A percentile compares a stretch with the other conserved stretches of the same genome.
These are phyloP conservation scores for Trichothecium sympodiale DNA, from an alignment of 2,329 filamentous ascomycete species.

Conservation along the genomic window DNA sequence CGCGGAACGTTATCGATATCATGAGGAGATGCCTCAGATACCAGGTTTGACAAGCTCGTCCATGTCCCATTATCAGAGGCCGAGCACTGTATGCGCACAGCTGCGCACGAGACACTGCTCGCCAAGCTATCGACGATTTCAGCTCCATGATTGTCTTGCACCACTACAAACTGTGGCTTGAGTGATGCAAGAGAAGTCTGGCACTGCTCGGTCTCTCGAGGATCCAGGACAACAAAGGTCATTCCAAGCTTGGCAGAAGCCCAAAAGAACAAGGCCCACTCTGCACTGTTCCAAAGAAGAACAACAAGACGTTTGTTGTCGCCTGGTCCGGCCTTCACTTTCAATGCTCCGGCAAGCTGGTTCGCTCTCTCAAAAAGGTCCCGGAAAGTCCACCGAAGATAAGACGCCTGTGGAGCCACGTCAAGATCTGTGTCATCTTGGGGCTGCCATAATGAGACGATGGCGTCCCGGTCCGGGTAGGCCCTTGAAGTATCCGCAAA, in stretches of 20 bases:
- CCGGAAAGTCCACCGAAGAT: slow-evolving; percentile 1
- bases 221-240: slow-evolving; percentile 23
- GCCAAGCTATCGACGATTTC: slow-evolving; percentile 9
- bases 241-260: slow-evolving; percentile 20
- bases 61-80: not conserved
- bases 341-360: slow-evolving; percentile 13
- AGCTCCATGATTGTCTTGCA: slow-evolving; percentile 16
- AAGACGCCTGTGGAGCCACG: not conserved
- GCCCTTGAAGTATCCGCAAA: slow-evolving; percentile 14
- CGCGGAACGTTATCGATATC: not conserved
- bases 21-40: not conserved
- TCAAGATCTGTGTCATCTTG: not conserved
- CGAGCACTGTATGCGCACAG: slow-evolving; percentile 14
- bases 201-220: slow-evolving; percentile 13
- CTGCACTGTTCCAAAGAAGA: slow-evolving; percentile 23
- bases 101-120: not conserved
- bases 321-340: slow-evolving; percentile 10
- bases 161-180: slow-evolving; percentile 18
- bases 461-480: slow-evolving; percentile 20
- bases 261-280: slow-evolving; percentile 28
- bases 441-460: slow-evolving; percentile 23
- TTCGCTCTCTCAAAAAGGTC: slow-evolving; percentile 14
- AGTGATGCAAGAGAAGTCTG: slow-evolving; percentile 11
- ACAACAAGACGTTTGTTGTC: slow-evolving; percentile 18
- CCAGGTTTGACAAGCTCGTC: not conserved